These are phyloP conservation scores for Boletus rubroflammeus DNA, from an alignment of 768 basidiomycete genomes.

Conservation along the genomic window DNA sequence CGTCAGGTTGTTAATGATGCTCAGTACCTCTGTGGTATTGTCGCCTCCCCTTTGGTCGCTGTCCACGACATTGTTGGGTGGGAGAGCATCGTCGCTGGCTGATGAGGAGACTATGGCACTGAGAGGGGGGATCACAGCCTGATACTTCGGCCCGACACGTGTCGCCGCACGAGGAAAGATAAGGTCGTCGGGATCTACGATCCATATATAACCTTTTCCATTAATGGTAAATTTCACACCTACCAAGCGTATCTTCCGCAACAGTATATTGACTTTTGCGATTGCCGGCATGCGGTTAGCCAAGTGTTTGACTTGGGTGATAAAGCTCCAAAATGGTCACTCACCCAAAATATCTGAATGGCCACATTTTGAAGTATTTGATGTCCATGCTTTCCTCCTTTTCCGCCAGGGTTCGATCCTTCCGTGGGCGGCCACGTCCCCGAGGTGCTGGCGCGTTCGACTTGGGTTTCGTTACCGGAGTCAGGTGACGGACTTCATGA, in stretches of 20 bases:
- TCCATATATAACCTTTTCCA: conserved; percentile 27
- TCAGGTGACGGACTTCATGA: conserved; percentile 60
- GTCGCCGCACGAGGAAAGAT: conserved; percentile 94
- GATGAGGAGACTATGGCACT: conserved; percentile 39
- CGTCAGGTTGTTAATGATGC: conserved; percentile 59
- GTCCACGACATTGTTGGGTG: conserved; percentile 12
- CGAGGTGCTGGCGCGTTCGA: conserved; percentile 70
- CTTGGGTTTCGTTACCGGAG: conserved; percentile 54
- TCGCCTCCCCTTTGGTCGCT: conserved; percentile 65
- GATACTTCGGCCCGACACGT: conserved; percentile 85
- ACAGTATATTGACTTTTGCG: conserved; percentile 74
- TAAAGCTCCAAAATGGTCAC: conserved; percentile 23
- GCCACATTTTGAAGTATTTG: conserved; percentile 89
- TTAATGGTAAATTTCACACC: conserved; percentile 24
- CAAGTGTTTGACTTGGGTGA: neutral
- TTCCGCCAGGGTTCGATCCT: conserved; percentile 69
- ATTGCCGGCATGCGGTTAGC: conserved; percentile 13
- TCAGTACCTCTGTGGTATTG: conserved; percentile 68
- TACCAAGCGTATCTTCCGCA: conserved; percentile 88
- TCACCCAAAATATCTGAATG: conserved; percentile 96
- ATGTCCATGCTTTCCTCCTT: conserved; percentile 73
- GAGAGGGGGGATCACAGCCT: conserved; percentile 52
- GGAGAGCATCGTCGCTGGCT: neutral
- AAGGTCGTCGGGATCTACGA: conserved; percentile 88
- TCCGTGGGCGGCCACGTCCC: conserved; percentile 73